phyloP scores from a whole-genome alignment of 2,329 filamentous ascomycete genomes.

The Thielaviopsis punctulata region DNA sequence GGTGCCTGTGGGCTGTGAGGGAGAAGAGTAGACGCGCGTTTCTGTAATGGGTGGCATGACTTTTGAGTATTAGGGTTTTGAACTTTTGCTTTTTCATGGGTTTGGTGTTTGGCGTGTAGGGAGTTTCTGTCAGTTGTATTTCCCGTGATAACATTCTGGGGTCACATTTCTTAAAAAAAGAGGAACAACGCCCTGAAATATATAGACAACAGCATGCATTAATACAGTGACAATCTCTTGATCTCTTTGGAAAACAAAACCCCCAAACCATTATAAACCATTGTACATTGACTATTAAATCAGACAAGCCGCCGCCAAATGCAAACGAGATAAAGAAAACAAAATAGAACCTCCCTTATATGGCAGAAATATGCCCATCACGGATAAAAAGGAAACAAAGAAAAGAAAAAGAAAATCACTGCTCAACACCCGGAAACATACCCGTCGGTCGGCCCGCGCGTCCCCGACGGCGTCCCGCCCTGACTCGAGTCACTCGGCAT shows the following conservation, averaged over 20 bases:
- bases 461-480: conserved; percentile 4
- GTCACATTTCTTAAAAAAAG: background rate
- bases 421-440: conserved; percentile 2
- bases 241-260: background rate
- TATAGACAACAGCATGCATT: background rate
- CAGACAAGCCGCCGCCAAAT: background rate
- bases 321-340: background rate
- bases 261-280: background rate
- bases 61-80: no score
- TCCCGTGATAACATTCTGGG: background rate
- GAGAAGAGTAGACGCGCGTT: background rate
- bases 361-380: background rate
- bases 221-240: background rate
- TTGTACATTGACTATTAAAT: background rate
- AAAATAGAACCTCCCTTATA: background rate
- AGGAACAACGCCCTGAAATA: background rate
- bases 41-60: background rate
- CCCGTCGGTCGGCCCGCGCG: background rate
- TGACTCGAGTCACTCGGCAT: conserved; percentile 41
- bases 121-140: background rate
- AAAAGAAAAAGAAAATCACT: background rate
- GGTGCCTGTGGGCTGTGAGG: conserved; percentile 46
- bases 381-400: background rate
- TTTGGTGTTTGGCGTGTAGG: no score
- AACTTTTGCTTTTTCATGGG: no score